Evolutionary conservation across 495 filamentous ascomycete genomes (phyloP), one percentile per base, ranked within the genome.

Genomic region (Hypoxylon subgilvum): DNA sequence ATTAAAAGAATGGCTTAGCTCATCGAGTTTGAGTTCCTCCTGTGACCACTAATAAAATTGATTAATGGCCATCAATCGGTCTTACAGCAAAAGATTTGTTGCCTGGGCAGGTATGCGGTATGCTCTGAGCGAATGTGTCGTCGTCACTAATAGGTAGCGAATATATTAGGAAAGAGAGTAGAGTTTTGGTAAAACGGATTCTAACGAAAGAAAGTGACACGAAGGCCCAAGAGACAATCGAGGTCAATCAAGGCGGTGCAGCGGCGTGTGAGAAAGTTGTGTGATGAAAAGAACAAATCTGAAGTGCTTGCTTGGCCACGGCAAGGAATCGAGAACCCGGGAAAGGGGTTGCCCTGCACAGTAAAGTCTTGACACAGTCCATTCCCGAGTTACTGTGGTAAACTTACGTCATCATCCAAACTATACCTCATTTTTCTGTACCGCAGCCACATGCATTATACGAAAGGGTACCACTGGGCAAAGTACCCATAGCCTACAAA

Each of bases 361-460:
- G 59, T 57, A 28, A 34, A 16, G n/a, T 42, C 4, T 52, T 25
- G 18, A 49, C 39, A 28, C 43, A 54, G 43, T 49, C 22, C 18
- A 49, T 43, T 25, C 38, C 28, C 31, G 3, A 8, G 34, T 46
- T 41, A 57, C 59, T 48, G 34, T 62, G 14, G 36, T 47, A 45
- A 48, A 43, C 41, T 53, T 63, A 63, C 59, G 52, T 63, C 52
- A 63, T 57, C 46, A 52, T 23, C 22, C 16, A 17, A 18, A 27
- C 17, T 35, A 14, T 52, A 56, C 40, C 18, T 34, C n/a, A n/a
- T 6, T 22, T 17, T 6, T n/a, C 41, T 9, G 57, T 61, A 61
- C 40, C 39, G 32, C 25, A 7, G 3, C 25, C 4, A 28, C n/a
- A 1, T n/a, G 19, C 13, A 38, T 25, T 30, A 10, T 50, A 61